Conservation (phyloP, 495 filamentous ascomycete genomes). For the Xylaria longipes region DNA sequence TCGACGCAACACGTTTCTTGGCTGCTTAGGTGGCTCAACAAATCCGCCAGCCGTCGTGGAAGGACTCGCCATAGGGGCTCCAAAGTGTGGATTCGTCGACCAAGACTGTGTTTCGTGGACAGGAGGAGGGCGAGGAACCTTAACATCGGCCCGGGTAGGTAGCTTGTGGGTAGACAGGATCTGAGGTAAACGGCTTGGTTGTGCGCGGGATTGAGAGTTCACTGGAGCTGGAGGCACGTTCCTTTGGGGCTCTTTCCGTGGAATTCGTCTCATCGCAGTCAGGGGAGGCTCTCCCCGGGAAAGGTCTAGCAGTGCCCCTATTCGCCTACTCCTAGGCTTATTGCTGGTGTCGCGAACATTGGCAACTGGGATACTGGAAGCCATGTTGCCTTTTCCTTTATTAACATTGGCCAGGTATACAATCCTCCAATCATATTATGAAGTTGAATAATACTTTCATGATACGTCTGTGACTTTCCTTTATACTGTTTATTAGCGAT, state of each 20-base stretch:
- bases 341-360: constrained; percentile 1
- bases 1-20: constrained; percentile 51
- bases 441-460: constrained; percentile 8
- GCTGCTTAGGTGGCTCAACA: constrained; percentile 34
- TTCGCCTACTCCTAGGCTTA: constrained; percentile 19
- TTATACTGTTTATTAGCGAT: not conserved
- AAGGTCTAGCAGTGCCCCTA: constrained; percentile 26
- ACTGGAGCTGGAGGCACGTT: not conserved
- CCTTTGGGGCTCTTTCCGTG: constrained; percentile 15
- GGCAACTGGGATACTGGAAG: constrained; percentile 24
- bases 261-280: not conserved
- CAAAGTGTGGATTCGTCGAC: constrained; percentile 31
- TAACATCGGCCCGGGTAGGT: constrained; percentile 34
- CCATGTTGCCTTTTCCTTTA: constrained; percentile 28
- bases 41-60: constrained; percentile 22
- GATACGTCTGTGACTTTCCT: not conserved
- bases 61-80: constrained; percentile 29
- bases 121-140: constrained; percentile 33
- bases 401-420: constrained; percentile 20
- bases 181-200: constrained; percentile 47
- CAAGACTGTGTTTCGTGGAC: constrained; percentile 42
- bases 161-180: constrained; percentile 36
- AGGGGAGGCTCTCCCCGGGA: constrained; percentile 23
- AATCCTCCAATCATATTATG: constrained; percentile 21
- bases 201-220: constrained; percentile 14